Evolutionary conservation across 2,329 filamentous ascomycete species (phyloP), one percentile per base, ranked within the genome.

Genomic region (Arthrobotrys sphaeroides): DNA sequence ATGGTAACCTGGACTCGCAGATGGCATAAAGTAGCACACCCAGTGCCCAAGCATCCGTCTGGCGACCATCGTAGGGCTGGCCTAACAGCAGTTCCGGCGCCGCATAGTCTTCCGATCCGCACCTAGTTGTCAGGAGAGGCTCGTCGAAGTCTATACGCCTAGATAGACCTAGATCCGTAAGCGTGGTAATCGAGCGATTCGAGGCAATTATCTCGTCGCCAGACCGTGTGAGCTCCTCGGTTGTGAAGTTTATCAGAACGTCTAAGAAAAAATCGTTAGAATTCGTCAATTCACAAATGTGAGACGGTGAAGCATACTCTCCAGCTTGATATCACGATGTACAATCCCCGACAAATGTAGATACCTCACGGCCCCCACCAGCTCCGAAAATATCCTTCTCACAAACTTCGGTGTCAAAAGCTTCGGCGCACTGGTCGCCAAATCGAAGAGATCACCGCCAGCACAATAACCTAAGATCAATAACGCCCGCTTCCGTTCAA

Each of bases 71-170:
- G 81, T 99, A 99, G 5, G 92, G 89, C 81, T 97, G 92, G 22
- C 94, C 94, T 86, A 99, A 92, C 64, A 99, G 90, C 49, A 99
- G 93, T 82, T 99, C 95, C 0, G 95, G 95, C 0, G 95, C 94
- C 1, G 94, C 94, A 81, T 99, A 99, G 83, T 99, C 95, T 83
- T 98, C 95, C 42, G 92, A 96, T 31, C 95, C 95, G 82, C 95
- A 99, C 7, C 95, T 89, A 1, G 94, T 98, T 76, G 92, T 92
- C n/a, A 99, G 87, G 75, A 94, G 90, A 78, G 96, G 93, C 61
- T 93, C 92, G 77, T 93, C 90, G 38, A 80, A 79, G 13, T 92
- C 88, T 40, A 98, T 92, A 36, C 91, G 90, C 65, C 94, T 88
- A 2, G 93, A 96, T 10, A 99, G 88, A 12, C 95, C 95, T 10